Base-by-base conservation (phyloP, 1,284 basidiomycete species). In the Thecaphora thlaspeos region DNA sequence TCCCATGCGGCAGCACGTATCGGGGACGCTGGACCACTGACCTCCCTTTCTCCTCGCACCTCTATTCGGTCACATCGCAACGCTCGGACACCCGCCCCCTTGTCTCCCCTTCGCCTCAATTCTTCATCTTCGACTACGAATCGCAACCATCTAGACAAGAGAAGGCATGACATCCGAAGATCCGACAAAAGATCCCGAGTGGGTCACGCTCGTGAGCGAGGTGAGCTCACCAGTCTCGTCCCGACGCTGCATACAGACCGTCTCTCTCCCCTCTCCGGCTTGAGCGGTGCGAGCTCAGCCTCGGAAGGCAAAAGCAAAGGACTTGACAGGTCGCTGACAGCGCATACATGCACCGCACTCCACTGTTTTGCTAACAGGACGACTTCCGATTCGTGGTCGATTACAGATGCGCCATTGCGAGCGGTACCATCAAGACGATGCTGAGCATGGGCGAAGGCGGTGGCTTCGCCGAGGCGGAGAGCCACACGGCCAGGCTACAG, bases 381-480 rank as follows among this genome's bases (percentile, higher is more conserved):
- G 68, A 62, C 11, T 75, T 67, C 38, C 63, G 65, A 14, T 75
- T 75, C 44, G 37, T 75, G 7, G 53, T 75, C 9, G 68, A 75
- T 41, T 51, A 53, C 15, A 42, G 46, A 5, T 61, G 54, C 14
- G 70, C 55, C 7, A 54, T 61, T 41, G 56, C 46, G 1, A 64
- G 60, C 12, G 69, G 67, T 0, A 71, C 70, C 22, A 70, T 75
- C 47, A 56, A 66, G 26, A 54, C 62, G 2, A 75, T 73, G 71
- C 57, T 75, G 9, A 62, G 61, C 10, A 61, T 50, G 43, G 63
- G 61, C 7, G 61, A 68, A 32, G 70, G 70, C 9, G 49, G 55
- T 48, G 39, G 76, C 2, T 81, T 81, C 51, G 73, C 71, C 21
- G 81, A 81, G 61, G 73, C 79, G 0, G 75, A 78, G 53, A 78